These are phyloP conservation scores for Salix brachista DNA, from an alignment of 345 rosid genomes.

Conservation along the genomic window DNA sequence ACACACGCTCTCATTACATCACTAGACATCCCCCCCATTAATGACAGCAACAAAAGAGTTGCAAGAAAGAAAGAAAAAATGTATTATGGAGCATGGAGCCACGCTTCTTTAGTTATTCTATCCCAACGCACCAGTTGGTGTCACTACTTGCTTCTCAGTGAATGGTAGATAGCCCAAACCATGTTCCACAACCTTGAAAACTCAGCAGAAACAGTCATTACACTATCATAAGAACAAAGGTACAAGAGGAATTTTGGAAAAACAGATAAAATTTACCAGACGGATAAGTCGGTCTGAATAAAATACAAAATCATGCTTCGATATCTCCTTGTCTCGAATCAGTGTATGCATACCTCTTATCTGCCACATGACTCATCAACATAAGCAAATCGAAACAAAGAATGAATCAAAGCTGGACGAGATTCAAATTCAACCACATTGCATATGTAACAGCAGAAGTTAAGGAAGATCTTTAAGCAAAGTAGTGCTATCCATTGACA, in stretches of 20 bases:
- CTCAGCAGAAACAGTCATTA: conserved; percentile 10
- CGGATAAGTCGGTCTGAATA: conserved; percentile 97
- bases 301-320: conserved; percentile 97
- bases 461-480: neutral
- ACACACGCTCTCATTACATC: no score
- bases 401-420: neutral
- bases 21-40: neutral
- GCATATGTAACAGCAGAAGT: neutral
- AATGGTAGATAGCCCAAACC: conserved; percentile 96
- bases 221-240: neutral
- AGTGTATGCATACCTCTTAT: conserved; percentile 99
- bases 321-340: conserved; percentile 87
- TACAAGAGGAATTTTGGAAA: conserved; percentile 4
- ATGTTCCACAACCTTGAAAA: conserved; percentile 89
- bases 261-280: conserved; percentile 46
- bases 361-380: conserved; percentile 35
- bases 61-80: neutral
- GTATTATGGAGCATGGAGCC: neutral
- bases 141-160: conserved; percentile 89
- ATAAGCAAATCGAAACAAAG: neutral
- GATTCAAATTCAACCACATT: neutral
- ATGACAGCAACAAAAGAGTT: neutral
- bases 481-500: neutral
- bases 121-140: conserved; percentile 76
- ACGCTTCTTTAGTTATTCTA: conserved; percentile 8